Evolutionary conservation across 2,329 filamentous ascomycete species (phyloP), one percentile per base, ranked within the genome.

Genomic region (Fusarium keratoplasticum): DNA sequence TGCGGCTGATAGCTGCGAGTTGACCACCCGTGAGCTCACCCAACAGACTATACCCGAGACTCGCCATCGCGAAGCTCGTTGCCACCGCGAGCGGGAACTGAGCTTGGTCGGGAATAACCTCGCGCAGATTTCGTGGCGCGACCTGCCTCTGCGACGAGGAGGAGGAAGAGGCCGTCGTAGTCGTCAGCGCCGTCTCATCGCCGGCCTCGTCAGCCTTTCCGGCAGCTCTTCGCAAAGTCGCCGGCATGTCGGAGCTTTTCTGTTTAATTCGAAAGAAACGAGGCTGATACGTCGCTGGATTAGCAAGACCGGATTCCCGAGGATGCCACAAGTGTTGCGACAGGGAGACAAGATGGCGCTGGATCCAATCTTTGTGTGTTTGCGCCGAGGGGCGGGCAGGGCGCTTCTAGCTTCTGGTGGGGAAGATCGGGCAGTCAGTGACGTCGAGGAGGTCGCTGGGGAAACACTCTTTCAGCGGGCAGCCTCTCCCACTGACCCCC

Each of bases 1-100:
- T 88, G 77, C 91, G 90, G 80, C 90, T 93, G 67, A 96, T 88
- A 29, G 85, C 84, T 1, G 91, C 90, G 44, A 97, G 85, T 81
- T 95, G 92, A 8, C 88, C 89, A 16, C 87, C 86, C 6, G 90
- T 91, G 71, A 90, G 87, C 40, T 89, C 86, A 57, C 89, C 87
- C 8, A 89, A 85, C 61, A 92, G 80, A 55, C 90, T 89, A 81
- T 93, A 93, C 8, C 94, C 87, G 20, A 91, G 77, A 18, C 89
- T 87, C 72, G 91, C 93, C 66, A 95, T 83, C 35, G 86, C 84
- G 67, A 95, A 86, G 82, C 87, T 91, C 74, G 90, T 79, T 22
- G 86, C 78, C 11, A 87, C 84, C 22, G 87, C 83, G 6, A 90
- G 82, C 10, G 88, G 88, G 74, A 91, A 90, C 67, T 86, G 85